These are phyloP conservation scores for Paraphaeosphaeria minitans DNA, from an alignment of 2,329 filamentous ascomycete species.

Conservation along the genomic window DNA sequence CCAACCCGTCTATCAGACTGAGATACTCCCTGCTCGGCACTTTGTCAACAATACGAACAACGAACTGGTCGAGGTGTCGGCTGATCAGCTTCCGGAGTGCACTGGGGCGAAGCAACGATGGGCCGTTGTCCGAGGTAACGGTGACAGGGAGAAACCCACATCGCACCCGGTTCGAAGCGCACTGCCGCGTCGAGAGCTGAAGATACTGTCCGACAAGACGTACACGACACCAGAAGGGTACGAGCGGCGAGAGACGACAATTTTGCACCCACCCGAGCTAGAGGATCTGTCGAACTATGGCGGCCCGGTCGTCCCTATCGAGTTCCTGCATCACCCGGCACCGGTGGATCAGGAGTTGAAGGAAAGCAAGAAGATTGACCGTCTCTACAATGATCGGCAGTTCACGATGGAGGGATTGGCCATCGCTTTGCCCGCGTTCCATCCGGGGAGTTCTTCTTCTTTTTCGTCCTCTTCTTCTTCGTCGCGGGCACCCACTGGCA, in stretches of 20 bases:
- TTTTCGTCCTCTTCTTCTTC: slow-evolving; percentile 6
- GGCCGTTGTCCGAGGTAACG: slow-evolving; percentile 28
- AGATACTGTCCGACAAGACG: slow-evolving; percentile 48
- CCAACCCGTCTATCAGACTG: slow-evolving; percentile 59
- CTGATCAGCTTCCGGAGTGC: slow-evolving; percentile 46
- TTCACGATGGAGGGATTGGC: slow-evolving; percentile 6
- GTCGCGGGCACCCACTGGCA: not conserved
- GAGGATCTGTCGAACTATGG: slow-evolving; percentile 39
- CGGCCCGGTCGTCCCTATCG: slow-evolving; percentile 35
- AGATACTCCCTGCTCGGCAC: slow-evolving; percentile 60
- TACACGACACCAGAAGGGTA: slow-evolving; percentile 49
- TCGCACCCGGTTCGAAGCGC: slow-evolving; percentile 7
- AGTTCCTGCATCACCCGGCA: slow-evolving; percentile 30
- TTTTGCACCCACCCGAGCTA: slow-evolving; percentile 52
- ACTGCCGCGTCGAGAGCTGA: slow-evolving; percentile 27
- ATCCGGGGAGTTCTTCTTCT: not conserved
- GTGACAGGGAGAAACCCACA: slow-evolving; percentile 22
- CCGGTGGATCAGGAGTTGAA: not conserved
- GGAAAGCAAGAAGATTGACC: not conserved
- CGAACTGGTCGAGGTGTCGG: slow-evolving; percentile 53
- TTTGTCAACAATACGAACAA: slow-evolving; percentile 50
- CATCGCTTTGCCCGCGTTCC: not conserved
- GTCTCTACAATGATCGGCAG: not conserved
- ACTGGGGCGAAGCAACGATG: slow-evolving; percentile 36
- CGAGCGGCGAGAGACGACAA: slow-evolving; percentile 51